Base-by-base conservation (phyloP, 306 rosid species). In the Trichosanthes truncata region DNA sequence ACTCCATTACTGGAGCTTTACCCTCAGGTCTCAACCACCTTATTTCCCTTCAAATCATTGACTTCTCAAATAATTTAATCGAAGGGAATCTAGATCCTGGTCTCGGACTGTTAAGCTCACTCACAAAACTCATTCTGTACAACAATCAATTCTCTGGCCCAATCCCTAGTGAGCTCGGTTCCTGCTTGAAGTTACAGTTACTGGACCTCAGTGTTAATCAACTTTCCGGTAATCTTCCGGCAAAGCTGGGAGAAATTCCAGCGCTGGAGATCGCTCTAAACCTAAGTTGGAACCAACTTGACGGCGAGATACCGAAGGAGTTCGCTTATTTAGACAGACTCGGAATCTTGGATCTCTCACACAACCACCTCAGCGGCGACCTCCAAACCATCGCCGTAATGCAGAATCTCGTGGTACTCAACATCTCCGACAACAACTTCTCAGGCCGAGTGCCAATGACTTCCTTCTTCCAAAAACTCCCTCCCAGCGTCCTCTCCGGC, bases 341-440 rank as follows among this genome's bases (percentile, higher is more conserved):
- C 63, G 97, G 95, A 33, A 84, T 88, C 14, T 71, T 94, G 18
- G 98, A 94, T 80, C 80, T 94, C 49, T 94, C 97, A 1, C 87
- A 94, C 87, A 94, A 94, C 81, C 61, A 69, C 12, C 92, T 94
- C 56, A 36, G 84, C n/a, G 98, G 98, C 17, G 87, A 84, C 82
- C 90, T 94, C 0, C 87, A 82, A 2, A 82, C 79, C 46, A 90
- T 94, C 53, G 93, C 84, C 31, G 86, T 57, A 1, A 72, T 94
- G 79, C 97, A 89, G 68, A 94, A 94, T 83, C 97, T 94, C 35
- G 93, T 92, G 33, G 93, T 83, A 26, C 95, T 94, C 77, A 94
- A 94, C 46, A 73, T 92, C 79, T 94, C 98, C 23, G 29, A 81
- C 84, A 92, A 94, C 87, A 87, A 82, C 78, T 89, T 94, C 85